Evolutionary conservation across 1,284 basidiomycete species (phyloP), one percentile per base, ranked within the genome.

Genomic region (Inonotus obliquus): DNA sequence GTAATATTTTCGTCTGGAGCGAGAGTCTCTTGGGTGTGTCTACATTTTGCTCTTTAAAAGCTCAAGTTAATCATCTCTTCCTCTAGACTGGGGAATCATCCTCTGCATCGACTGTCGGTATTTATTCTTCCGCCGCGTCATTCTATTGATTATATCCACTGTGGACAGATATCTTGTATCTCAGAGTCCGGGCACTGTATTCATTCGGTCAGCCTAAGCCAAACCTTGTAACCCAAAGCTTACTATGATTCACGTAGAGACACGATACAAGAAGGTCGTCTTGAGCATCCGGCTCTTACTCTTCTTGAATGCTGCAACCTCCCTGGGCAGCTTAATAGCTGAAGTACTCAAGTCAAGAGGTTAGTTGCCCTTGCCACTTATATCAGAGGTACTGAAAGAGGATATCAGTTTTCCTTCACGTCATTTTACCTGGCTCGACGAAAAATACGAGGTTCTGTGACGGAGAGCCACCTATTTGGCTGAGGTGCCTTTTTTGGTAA

Each of bases 31-130:
- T 44, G 17, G 41, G 41, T 44, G 3, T 2, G 17, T n/a, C 17
- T 21, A 7, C 9, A n/a, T n/a, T n/a, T n/a, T n/a, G n/a, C n/a
- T n/a, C n/a, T n/a, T n/a, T n/a, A n/a, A n/a, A n/a, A n/a, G n/a
- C n/a, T n/a, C n/a, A n/a, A n/a, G n/a, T n/a, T n/a, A n/a, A n/a
- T n/a, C n/a, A n/a, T n/a, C n/a, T n/a, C n/a, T n/a, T n/a, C n/a
- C n/a, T n/a, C n/a, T n/a, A 57, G 55, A 57, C 27, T 57, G 44
- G 55, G 25, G 19, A 6, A 45, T 57, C 17, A 41, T 45, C 11
- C 29, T 29, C 47, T 44, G 44, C 23, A 44, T 57, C 1, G 55
- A 57, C 25, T 57, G 55, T 57, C 17, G 32, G 41, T 35, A 6
- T 13, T 39, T 39, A 13, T 14, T 21, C 17, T 44, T 44, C 41